These are phyloP conservation scores for Wickerhamomyces alni DNA, from an alignment of 805 yeast genomes.

Conservation along the genomic window DNA sequence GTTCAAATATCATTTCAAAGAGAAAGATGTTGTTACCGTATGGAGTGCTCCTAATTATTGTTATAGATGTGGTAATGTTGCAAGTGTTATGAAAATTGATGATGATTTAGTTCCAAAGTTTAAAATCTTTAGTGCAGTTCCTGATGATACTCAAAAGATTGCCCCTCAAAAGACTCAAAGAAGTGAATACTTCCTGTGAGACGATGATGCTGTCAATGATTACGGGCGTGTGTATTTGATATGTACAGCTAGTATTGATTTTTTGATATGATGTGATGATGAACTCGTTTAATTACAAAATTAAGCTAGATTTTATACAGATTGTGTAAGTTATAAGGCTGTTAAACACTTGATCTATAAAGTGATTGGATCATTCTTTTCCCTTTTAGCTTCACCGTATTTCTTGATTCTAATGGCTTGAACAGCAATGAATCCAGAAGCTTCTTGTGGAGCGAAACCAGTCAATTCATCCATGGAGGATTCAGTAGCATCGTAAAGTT, in stretches of 20 bases:
- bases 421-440: slow-evolving; percentile 95
- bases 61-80: slow-evolving; percentile 96
- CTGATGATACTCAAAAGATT: slow-evolving; percentile 52
- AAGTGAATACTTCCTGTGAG: slow-evolving; percentile 27
- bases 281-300: not conserved
- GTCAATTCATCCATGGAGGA: slow-evolving; percentile 99
- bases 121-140: slow-evolving; percentile 92
- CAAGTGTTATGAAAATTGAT: slow-evolving; percentile 94
- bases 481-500: slow-evolving; percentile 95
- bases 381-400: slow-evolving; percentile 93
- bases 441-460: slow-evolving; percentile 95
- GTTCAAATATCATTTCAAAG: slow-evolving; percentile 91
- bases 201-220: not conserved
- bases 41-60: slow-evolving; percentile 98
- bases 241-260: too few species aligned
- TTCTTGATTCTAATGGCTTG: slow-evolving; percentile 98
- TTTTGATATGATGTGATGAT: too few species aligned
- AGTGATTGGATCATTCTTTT: slow-evolving; percentile 48
- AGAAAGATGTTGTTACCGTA: slow-evolving; percentile 93
- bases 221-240: not conserved
- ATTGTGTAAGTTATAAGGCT: not conserved
- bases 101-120: slow-evolving; percentile 84
- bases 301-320: not conserved
- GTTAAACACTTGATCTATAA: slow-evolving; percentile 18
- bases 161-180: slow-evolving; percentile 29